Evolutionary conservation across 371 early-diverging fungal species (phyloP), one percentile per base, ranked within the genome.

Genomic region (Parasitella parasitica): DNA sequence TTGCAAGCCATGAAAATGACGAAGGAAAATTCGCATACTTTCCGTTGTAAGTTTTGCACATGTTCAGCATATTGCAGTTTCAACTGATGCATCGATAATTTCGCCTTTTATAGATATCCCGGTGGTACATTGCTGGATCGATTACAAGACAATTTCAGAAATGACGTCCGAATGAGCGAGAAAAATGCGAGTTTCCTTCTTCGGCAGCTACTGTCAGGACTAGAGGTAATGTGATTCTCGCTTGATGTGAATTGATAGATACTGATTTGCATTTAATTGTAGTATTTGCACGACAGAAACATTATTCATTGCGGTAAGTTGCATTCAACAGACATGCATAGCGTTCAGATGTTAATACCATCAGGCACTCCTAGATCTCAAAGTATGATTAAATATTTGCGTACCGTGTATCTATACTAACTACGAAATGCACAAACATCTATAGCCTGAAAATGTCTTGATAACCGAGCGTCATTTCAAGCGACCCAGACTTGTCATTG

Each of bases 291-390:
- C 43, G 12, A 54, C n/a, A 65, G 41, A 13, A 60, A 46, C 8
- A 65, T 65, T 35, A 59, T 65, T n/a, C 66, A 65, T 56, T 53
- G 54, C 18, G 66, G 66, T 65, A 59, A 55, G 49, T 16, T 49
- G 15, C 13, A 11, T 22, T n/a, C n/a, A 35, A 26, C 36, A 6
- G 12, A 37, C 6, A 24, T 11, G 4, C 32, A 8, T 32, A 8
- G 32, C 11, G 11, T 32, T 8, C 11, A 8, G 32, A 32, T 32
- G 11, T 32, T 32, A 32, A 32, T 32, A 8, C 32, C 6, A 0
- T 32, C 11, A 8, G 3, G 11, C 11, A 32, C 11, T 32, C 4
- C 0, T 30, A 63, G 63, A 63, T 41, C 8, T 63, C 38, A 63
- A 63, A 28, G 63, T 63, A 57, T 8, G 32, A 32, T 32, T n/a